These are phyloP conservation scores for Alloascoidea africana DNA, from an alignment of 805 yeast genomes.

Conservation along the genomic window DNA sequence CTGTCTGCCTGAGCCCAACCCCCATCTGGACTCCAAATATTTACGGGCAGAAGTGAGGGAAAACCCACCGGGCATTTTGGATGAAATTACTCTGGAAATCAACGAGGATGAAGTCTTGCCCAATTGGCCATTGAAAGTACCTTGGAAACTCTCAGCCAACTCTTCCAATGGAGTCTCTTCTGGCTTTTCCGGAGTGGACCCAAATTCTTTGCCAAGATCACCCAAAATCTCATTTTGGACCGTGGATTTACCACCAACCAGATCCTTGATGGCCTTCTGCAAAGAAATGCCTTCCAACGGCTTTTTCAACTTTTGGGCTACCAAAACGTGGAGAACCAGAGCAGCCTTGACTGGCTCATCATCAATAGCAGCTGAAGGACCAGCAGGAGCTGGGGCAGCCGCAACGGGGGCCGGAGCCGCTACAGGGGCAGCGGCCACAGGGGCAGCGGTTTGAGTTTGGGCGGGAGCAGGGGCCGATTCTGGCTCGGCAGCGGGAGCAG, in stretches of 20 bases:
- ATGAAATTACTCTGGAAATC: conserved; percentile 80
- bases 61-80: conserved; percentile 99
- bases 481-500: conserved; percentile 14
- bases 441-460: conserved; percentile 37
- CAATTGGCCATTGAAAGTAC: conserved; percentile 69
- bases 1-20: conserved; percentile 88
- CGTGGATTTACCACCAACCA: conserved; percentile 97
- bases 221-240: conserved; percentile 98
- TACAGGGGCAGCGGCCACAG: conserved; percentile 43
- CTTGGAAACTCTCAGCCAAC: conserved; percentile 92
- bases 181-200: conserved; percentile 96
- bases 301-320: conserved; percentile 93
- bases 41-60: conserved; percentile 85
- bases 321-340: conserved; percentile 72
- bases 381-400: conserved; percentile 53
- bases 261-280: conserved; percentile 88
- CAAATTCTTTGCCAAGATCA: conserved; percentile 96
- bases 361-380: conserved; percentile 70
- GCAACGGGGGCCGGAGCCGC: conserved; percentile 41
- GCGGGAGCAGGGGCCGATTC: conserved; percentile 22
- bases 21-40: conserved; percentile 84
- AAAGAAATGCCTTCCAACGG: conserved; percentile 72
- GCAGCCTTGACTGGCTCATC: conserved; percentile 86
- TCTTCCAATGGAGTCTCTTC: conserved; percentile 96
- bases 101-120: conserved; percentile 91